Base-by-base conservation (phyloP, 345 rosid species). In the Boechera divaricarpa region DNA sequence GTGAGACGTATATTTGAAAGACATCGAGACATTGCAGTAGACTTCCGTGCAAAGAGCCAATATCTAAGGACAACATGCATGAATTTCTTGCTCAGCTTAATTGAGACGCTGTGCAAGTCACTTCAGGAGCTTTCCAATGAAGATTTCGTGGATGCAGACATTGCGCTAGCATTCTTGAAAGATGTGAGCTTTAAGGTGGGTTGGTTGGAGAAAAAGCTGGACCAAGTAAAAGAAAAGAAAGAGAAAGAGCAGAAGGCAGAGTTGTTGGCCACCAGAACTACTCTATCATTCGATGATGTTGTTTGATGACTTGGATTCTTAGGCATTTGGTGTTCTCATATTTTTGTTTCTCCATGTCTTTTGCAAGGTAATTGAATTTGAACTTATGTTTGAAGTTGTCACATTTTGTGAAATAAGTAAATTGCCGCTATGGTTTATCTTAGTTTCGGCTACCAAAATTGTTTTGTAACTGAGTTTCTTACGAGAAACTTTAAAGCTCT, bases 1-100 rank as follows among this genome's bases (percentile, higher is more conserved):
- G 49, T 70, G 54, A 58, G 28, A 26, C 57, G 1, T 7, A 29
- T 70, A 3, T 70, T 70, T 32, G 66, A 70, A 16, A 57, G 8
- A 18, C 66, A 70, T 32, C 56, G 66, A 13, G 55, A 70, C 15
- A 10, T 58, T 28, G 66, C 57, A 6, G 3, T 21, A 10, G 18
- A 32, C 5, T 32, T 57, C 10, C 53, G 44, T 0, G 42, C 44
- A 16, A 44, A 21, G 7, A 57, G 6, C 32, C 44, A 10, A 31
- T 15, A 33, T 15, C 6, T 70, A 2, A 58, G 31, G 65, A 42
- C 56, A 32, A 18, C 56, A 11, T 58, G 11, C 56, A 59, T 71
- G 45, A 49, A 44, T 44, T 15, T 29, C 67, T 10, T 71, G n/a
- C 10, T 57, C 1, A 36, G 15, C 11, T 10, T 56, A 15, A 32